Conservation (phyloP, 129 eudicot species). For the Erigeron canadensis region DNA sequence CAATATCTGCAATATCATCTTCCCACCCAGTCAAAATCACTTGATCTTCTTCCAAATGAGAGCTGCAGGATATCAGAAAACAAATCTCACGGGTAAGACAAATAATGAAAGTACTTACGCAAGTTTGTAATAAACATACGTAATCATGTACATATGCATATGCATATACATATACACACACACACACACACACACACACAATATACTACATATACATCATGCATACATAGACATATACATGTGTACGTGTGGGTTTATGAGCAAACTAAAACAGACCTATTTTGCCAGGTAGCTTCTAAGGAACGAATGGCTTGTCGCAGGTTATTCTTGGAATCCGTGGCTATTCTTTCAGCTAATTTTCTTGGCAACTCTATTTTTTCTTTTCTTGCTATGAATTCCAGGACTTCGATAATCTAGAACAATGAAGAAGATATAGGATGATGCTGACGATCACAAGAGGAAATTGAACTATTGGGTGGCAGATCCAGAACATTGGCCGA, state of each 20-base stretch:
- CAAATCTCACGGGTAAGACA: conserved; percentile 6
- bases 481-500: too few relatives aligned
- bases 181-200: too few relatives aligned
- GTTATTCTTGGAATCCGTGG: conserved; percentile 66
- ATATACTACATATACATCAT: too few relatives aligned
- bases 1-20: conserved; percentile 61
- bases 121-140: neutral
- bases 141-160: too few relatives aligned
- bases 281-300: conserved; percentile 73
- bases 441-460: neutral
- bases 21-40: conserved; percentile 81
- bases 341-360: conserved; percentile 56
- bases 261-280: conserved; percentile 38
- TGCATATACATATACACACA: too few relatives aligned
- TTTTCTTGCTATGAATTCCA: conserved; percentile 54
- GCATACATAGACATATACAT: neutral
- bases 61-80: conserved; percentile 24
- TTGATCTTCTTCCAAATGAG: conserved; percentile 53
- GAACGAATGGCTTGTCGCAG: conserved; percentile 87
- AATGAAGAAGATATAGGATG: neutral
- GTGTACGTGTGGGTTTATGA: neutral
- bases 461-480: neutral
- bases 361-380: conserved; percentile 62
- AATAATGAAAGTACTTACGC: neutral
- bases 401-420: conserved; percentile 57